Percentiles rank a stretch among this genome's conserved stretches.
Conservation (phyloP, 306 rosid species). For the Gillenia trifoliata region DNA sequence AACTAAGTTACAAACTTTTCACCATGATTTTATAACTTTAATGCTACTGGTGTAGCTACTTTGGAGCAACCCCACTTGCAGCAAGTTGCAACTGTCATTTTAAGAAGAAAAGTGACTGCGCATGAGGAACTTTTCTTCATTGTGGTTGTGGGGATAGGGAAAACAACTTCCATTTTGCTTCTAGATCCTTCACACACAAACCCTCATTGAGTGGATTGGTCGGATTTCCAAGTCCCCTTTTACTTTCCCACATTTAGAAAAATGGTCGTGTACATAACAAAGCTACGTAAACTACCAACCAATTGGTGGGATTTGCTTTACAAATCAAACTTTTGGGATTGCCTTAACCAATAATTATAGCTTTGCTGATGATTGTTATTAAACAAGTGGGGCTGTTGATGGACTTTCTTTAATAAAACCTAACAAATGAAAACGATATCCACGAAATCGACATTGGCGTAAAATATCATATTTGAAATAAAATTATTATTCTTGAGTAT, state of each 20-base stretch:
- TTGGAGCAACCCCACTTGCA: no score
- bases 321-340: constrained; percentile 6
- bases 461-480: not conserved
- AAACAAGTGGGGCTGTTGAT: constrained; percentile 1
- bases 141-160: constrained; percentile 29
- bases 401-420: not conserved
- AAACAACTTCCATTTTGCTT: constrained; percentile 7
- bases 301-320: not conserved
- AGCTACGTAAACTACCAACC: not conserved
- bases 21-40: no score
- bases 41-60: no score
- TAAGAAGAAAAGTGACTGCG: not conserved
- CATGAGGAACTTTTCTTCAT: constrained; percentile 6
- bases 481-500: not conserved
- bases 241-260: not conserved
- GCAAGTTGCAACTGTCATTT: not conserved
- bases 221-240: not conserved
- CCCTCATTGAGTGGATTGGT: constrained; percentile 5
- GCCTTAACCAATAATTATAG: not conserved
- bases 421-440: not conserved
- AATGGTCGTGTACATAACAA: not conserved
- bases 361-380: not conserved
- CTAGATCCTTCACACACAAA: not conserved
- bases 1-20: no score
- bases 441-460: not conserved